These are phyloP conservation scores for Arthrinium puccinioides DNA, from an alignment of 2,329 filamentous ascomycete genomes.

Conservation along the genomic window DNA sequence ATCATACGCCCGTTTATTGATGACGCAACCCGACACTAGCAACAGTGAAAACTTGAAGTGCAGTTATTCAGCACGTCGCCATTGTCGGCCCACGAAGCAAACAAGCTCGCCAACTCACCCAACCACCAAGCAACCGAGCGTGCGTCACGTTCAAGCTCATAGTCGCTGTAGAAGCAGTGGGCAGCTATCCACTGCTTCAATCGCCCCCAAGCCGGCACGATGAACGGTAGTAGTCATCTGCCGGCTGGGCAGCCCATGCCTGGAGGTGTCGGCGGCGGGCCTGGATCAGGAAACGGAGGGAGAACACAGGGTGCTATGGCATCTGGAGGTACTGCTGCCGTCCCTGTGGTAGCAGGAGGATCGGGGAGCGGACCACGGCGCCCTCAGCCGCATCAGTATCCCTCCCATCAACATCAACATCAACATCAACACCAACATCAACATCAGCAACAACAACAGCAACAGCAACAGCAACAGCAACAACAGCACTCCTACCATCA, in stretches of 20 bases:
- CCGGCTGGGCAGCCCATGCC: conserved; percentile 64
- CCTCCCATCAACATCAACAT: conserved; percentile 28
- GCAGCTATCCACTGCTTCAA: conserved; percentile 11
- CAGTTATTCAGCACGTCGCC: no score
- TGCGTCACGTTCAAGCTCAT: no score
- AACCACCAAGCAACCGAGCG: no score
- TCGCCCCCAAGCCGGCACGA: conserved; percentile 61
- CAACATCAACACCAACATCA: no score
- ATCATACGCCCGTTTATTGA: no score
- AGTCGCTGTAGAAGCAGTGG: conserved; percentile 18
- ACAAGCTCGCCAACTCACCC: no score
- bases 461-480: conserved; percentile 28
- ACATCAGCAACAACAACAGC: conserved; percentile 28
- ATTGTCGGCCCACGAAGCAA: no score
- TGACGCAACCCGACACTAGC: no score
- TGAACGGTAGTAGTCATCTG: conserved; percentile 69
- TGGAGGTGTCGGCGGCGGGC: conserved; percentile 26
- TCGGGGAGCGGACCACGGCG: conserved; percentile 17
- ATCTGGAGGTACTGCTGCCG: conserved; percentile 15
- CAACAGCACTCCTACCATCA: conserved; percentile 29
- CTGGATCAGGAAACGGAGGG: conserved; percentile 14
- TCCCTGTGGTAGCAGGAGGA: conserved; percentile 26
- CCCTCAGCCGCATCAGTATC: conserved; percentile 24
- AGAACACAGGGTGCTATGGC: conserved; percentile 22
- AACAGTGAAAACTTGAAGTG: no score